Evolutionary conservation across 176 grass and related monocot species (phyloP).

Genomic region (Aegilops tauschii): DNA sequence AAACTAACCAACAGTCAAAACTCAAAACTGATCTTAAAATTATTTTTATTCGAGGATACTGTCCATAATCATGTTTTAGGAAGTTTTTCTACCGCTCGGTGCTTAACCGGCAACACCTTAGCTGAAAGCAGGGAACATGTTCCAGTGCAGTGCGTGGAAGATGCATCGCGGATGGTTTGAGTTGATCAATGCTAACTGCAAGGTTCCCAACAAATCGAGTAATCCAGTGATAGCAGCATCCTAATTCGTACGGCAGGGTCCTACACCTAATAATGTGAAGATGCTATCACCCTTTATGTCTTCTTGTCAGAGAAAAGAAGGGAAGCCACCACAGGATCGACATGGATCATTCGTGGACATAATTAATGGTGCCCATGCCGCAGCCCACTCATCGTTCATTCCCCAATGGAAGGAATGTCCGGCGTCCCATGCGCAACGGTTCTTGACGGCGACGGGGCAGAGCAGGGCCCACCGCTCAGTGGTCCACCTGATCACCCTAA

Average conservation of each 20-base stretch:
- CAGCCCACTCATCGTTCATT: background rate
- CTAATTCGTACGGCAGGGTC: background rate
- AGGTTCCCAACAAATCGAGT: background rate
- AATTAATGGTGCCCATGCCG: conserved; percentile 27
- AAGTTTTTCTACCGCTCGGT: background rate
- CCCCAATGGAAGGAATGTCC: background rate
- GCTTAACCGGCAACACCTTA: too few species aligned
- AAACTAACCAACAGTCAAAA: background rate
- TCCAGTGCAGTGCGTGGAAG: background rate
- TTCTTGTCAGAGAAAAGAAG: background rate
- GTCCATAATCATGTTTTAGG: too few species aligned
- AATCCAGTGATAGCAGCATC: background rate
- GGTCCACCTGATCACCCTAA: background rate
- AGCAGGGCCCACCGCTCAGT: conserved; percentile 6
- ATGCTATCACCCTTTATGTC: background rate
- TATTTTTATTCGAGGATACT: background rate
- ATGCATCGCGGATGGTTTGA: background rate
- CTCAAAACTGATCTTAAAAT: background rate
- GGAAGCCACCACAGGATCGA: background rate
- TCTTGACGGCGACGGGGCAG: background rate
- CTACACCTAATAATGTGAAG: background rate
- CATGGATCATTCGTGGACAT: background rate
- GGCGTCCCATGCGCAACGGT: background rate
- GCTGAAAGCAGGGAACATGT: too few species aligned
- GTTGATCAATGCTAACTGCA: background rate